phyloP scores from a whole-genome alignment of 164 flowering plant genomes.

The Amborella trichopoda region DNA sequence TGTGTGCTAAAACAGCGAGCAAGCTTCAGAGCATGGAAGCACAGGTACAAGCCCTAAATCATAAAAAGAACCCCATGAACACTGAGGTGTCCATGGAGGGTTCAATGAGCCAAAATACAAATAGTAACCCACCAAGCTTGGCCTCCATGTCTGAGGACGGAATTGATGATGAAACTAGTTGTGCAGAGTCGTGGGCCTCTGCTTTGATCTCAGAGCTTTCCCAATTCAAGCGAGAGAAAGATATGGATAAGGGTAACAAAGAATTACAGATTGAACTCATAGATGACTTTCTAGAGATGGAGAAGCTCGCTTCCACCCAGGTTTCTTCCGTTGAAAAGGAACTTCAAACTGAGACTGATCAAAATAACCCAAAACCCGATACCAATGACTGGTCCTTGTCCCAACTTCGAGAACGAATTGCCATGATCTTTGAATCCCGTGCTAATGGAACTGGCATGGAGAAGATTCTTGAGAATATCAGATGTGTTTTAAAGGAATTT shows the following conservation, averaged over 20 bases:
- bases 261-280: conserved; percentile 51
- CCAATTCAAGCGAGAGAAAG: conserved; percentile 46
- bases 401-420: conserved; percentile 17
- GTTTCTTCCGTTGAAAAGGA: no score
- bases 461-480: conserved; percentile 43
- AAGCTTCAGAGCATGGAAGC: conserved; percentile 74
- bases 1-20: conserved; percentile 68
- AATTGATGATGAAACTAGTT: conserved; percentile 57
- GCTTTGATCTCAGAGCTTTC: conserved; percentile 47
- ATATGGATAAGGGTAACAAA: conserved; percentile 29
- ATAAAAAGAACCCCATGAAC: conserved; percentile 28
- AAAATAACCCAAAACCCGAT: no score
- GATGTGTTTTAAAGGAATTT: conserved; percentile 31
- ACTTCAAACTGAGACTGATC: no score
- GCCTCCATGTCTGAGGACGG: conserved; percentile 90
- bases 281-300: conserved; percentile 99
- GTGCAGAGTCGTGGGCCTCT: conserved; percentile 72
- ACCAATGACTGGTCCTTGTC: no score
- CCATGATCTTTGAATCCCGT: conserved; percentile 16
- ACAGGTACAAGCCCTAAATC: conserved; percentile 30
- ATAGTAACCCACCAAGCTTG: conserved; percentile 59
- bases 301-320: conserved; percentile 74
- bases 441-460: conserved; percentile 12
- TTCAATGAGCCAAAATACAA: conserved; percentile 35
- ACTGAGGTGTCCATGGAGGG: conserved; percentile 26